phyloP scores from a whole-genome alignment of 2,329 filamentous ascomycete species.

The Ilyonectria mors-panacis region DNA sequence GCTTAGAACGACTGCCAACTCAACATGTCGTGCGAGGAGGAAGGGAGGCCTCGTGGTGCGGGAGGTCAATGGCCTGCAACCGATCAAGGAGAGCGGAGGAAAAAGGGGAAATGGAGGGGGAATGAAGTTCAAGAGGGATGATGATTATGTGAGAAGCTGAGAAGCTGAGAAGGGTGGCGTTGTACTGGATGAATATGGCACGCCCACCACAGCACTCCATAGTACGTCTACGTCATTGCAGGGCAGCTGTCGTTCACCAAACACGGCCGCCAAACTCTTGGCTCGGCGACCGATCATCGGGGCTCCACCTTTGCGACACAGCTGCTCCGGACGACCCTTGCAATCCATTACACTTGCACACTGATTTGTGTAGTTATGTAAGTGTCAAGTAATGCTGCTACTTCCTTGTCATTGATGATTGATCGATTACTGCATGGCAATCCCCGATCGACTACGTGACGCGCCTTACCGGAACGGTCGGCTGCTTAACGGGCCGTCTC shows the following conservation, averaged over 20 bases:
- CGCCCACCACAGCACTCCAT: neutral
- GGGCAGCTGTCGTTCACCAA: constrained; percentile 5
- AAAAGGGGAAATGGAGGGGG: neutral
- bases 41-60: constrained; percentile 8
- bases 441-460: neutral
- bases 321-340: constrained; percentile 2
- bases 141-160: constrained; percentile 1
- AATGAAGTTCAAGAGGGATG: constrained; percentile 7
- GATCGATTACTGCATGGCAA: constrained; percentile 13
- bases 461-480: constrained; percentile 27
- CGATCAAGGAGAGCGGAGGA: neutral
- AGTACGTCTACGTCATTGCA: constrained; percentile 27
- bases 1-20: constrained; percentile 21
- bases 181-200: constrained; percentile 6
- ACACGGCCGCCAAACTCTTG: neutral
- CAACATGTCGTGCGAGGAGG: constrained; percentile 30
- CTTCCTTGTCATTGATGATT: constrained; percentile 23
- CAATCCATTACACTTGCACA: constrained; percentile 12
- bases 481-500: constrained; percentile 17
- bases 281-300: constrained; percentile 21
- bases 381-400: constrained; percentile 24
- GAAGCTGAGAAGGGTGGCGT: neutral
- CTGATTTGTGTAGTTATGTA: constrained; percentile 15
- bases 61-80: constrained; percentile 26
- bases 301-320: constrained; percentile 13